Evolutionary conservation across 2,329 filamentous ascomycete species (phyloP), one percentile per base, ranked within the genome.

Genomic region (Neofusicoccum umdonicola): DNA sequence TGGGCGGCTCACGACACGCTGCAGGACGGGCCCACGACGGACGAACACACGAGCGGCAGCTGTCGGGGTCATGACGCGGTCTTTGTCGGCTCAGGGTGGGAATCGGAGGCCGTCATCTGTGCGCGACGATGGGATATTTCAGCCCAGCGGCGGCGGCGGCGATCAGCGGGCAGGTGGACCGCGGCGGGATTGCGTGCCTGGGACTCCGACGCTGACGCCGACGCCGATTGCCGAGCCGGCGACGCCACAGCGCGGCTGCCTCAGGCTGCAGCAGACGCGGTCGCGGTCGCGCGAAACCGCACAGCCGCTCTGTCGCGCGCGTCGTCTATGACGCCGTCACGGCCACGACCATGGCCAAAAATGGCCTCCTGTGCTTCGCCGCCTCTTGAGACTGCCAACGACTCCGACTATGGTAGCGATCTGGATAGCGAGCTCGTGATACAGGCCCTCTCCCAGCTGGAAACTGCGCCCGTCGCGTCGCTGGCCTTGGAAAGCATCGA

Each of bases 331-430:
- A 65, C 56, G 63, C 54, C 54, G 27, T 37, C 44, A 45, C 35
- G 22, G 19, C 44, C 48, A 11, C 22, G 22, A 45, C 35, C 61
- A 54, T 52, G 47, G 45, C 54, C 27, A 27, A 51, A 19, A 22
- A 64, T 64, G 63, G 41, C 54, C 37, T n/a, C 22, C 35, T 50
- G 51, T 34, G 12, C 31, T 17, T 41, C 35, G 17, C 8, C 62
- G 17, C 31, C 13, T 6, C 19, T 22, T 17, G 22, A 56, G 8
- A 13, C 17, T 12, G 31, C 44, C 41, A 17, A 37, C 17, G 34
- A 57, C 15, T 57, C 63, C 35, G 86, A 88, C 68, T 89, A 89
- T 81, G 87, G 86, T 66, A 87, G 85, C 4, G 87, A 90, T 66
- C 82, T 89, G 68, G 82, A 84, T 7, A 74, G 80, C 3, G 83